These are phyloP conservation scores for Aspergillus tamarii DNA, from an alignment of 2,329 filamentous ascomycete species.

Conservation along the genomic window DNA sequence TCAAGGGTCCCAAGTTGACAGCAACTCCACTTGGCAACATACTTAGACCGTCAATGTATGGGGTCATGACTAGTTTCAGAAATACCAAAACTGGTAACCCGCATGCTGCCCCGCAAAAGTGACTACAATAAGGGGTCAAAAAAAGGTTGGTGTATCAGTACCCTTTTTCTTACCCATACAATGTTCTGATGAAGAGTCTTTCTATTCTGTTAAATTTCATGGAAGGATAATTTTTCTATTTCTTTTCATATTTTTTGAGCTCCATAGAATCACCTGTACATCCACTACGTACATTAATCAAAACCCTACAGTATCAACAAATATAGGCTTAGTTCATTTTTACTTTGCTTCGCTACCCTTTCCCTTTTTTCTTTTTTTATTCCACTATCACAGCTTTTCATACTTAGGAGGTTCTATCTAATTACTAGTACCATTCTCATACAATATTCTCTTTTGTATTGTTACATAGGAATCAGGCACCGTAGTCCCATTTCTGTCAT, in stretches of 20 bases:
- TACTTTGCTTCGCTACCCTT: neutral
- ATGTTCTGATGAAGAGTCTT: neutral
- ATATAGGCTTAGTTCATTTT: neutral
- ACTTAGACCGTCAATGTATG: neutral
- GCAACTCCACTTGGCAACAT: conserved; percentile 6
- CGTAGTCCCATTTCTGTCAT: neutral
- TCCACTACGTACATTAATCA: neutral
- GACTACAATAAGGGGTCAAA: neutral
- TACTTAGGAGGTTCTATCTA: neutral
- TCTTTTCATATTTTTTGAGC: neutral
- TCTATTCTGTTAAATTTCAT: neutral
- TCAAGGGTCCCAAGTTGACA: conserved; percentile 1
- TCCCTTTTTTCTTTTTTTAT: neutral
- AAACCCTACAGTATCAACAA: neutral
- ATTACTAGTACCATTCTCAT: neutral
- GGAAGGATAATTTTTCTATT: neutral
- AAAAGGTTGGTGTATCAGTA: neutral
- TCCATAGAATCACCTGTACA: neutral
- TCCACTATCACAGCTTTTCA: neutral
- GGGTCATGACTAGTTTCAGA: conserved; percentile 6
- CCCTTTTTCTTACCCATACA: neutral
- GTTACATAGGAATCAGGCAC: neutral
- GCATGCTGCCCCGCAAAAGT: conserved; percentile 2
- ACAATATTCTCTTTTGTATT: neutral
- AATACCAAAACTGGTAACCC: conserved; percentile 3